phyloP scores from a whole-genome alignment of 2,329 filamentous ascomycete species.

The Fusarium liriodendri region DNA sequence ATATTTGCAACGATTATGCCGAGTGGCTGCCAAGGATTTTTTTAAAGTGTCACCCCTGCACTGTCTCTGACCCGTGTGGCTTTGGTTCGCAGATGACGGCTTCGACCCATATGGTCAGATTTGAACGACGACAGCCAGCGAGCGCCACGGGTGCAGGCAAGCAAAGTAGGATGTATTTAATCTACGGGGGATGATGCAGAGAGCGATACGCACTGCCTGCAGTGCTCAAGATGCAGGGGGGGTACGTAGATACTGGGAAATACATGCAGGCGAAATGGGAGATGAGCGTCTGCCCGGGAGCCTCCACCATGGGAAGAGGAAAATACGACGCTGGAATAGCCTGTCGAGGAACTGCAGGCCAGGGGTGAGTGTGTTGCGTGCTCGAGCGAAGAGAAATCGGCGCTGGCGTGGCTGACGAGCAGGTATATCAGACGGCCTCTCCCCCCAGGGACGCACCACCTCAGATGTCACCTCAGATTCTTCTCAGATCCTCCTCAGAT shows the following conservation, averaged over 20 bases:
- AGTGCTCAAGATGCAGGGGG: not conserved
- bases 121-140: not conserved
- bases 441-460: not conserved
- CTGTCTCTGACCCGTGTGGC: slow-evolving; percentile 2
- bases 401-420: not conserved
- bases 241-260: not conserved
- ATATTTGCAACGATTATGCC: not conserved
- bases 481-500: not conserved
- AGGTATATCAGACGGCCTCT: not conserved
- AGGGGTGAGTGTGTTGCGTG: slow-evolving; percentile 11
- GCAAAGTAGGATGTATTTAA: not conserved
- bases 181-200: not conserved
- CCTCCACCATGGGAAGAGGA: not conserved
- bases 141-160: not conserved
- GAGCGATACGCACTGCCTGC: not conserved
- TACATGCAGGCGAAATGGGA: not conserved
- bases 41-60: not conserved
- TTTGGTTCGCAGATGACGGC: slow-evolving; percentile 15
- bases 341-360: not conserved
- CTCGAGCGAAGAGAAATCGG: not conserved
- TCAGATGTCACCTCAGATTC: not conserved
- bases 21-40: not conserved
- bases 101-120: not conserved
- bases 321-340: slow-evolving; percentile 7
- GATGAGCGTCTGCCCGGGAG: not conserved